Evolutionary conservation across 164 flowering plant genomes (phyloP).

Genomic region (Aristolochia fimbriata): DNA sequence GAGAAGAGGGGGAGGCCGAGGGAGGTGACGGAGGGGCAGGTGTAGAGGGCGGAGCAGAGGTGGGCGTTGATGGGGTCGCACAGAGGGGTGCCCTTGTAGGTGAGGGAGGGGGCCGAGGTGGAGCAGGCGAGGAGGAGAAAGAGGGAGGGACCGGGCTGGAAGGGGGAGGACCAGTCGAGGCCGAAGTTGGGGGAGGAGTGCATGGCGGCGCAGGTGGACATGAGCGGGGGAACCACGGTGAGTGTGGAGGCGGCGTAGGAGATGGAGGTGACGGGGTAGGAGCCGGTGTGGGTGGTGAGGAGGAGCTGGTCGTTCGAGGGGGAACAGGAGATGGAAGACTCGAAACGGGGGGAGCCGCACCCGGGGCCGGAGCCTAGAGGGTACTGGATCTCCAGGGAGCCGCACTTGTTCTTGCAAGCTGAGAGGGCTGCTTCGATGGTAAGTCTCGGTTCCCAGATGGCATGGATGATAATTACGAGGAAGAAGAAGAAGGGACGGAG

Average conservation of each 20-base stretch:
- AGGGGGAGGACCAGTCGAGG: conserved; percentile 48
- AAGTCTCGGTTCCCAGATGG: no score
- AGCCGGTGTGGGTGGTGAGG: conserved; percentile 42
- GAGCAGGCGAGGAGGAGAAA: conserved; percentile 38
- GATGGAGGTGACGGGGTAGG: conserved; percentile 39
- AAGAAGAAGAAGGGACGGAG: neutral
- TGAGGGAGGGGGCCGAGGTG: conserved; percentile 27
- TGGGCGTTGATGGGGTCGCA: conserved; percentile 30
- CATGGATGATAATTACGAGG: neutral
- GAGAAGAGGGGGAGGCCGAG: conserved; percentile 28
- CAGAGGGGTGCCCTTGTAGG: conserved; percentile 20
- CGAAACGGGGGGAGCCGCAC: conserved; percentile 49
- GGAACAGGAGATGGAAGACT: conserved; percentile 30
- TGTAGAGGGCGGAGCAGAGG: conserved; percentile 31
- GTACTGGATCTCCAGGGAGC: conserved; percentile 29
- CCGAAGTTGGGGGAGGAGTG: conserved; percentile 35
- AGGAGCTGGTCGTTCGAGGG: conserved; percentile 26
- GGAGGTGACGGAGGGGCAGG: conserved; percentile 28
- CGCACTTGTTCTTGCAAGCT: conserved; percentile 26
- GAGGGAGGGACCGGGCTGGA: conserved; percentile 35
- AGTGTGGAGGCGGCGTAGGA: conserved; percentile 33
- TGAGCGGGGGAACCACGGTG: conserved; percentile 32
- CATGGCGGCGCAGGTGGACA: conserved; percentile 48
- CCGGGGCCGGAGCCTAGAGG: conserved; percentile 42
- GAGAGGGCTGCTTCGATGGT: neutral